Evolutionary conservation across 2,329 filamentous ascomycete species (phyloP).

Genomic region (Claviceps maximensis): DNA sequence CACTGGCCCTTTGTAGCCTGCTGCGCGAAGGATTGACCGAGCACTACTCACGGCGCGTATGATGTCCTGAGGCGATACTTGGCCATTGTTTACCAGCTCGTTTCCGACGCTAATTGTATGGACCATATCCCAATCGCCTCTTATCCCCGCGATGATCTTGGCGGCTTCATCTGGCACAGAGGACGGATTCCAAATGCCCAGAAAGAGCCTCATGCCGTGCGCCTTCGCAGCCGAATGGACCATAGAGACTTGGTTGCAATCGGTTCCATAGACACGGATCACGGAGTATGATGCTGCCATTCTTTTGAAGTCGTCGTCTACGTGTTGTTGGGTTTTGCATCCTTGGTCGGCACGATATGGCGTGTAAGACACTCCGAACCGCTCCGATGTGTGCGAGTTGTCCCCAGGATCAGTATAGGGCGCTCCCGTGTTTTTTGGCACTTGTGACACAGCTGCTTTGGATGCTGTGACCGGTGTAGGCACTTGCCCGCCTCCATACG

Average conservation of each 20-base stretch:
- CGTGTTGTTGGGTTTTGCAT: constrained; percentile 54
- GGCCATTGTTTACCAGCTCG: constrained; percentile 58
- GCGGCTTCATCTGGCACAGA: constrained; percentile 43
- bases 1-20: constrained; percentile 59
- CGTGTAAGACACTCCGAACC: constrained; percentile 34
- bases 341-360: constrained; percentile 36
- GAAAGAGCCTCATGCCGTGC: constrained; percentile 57
- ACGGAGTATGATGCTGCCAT: constrained; percentile 41
- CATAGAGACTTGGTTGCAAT: constrained; percentile 58
- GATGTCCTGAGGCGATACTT: constrained; percentile 39
- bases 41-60: constrained; percentile 44
- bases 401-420: neutral
- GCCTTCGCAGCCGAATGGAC: constrained; percentile 49
- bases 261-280: constrained; percentile 67
- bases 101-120: constrained; percentile 69
- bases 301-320: constrained; percentile 49
- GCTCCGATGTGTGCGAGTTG: constrained; percentile 8
- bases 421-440: neutral
- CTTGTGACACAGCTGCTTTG: neutral
- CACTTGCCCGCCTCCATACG: neutral
- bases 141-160: constrained; percentile 44
- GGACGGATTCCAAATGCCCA: constrained; percentile 56
- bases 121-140: constrained; percentile 53
- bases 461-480: neutral
- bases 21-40: constrained; percentile 40